A percentile compares a stretch with the other conserved stretches of the same genome.
Evolutionary conservation across 768 basidiomycete species (phyloP).

Genomic region (Scleroderma citrinum): DNA sequence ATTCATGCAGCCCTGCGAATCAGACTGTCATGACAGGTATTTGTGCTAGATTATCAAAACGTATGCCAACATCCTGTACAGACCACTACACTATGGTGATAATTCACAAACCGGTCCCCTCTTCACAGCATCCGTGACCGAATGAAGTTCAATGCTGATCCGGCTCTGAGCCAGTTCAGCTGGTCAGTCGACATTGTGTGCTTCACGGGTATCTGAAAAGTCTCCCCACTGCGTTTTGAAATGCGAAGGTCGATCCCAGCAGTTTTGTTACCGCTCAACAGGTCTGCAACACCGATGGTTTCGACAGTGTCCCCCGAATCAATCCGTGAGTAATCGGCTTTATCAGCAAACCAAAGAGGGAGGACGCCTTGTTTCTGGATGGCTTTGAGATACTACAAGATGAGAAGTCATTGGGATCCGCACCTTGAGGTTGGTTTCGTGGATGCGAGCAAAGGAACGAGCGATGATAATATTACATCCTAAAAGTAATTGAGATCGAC

Average conservation of each 20-base stretch:
- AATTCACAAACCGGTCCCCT: neutral
- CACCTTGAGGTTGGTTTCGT: slow-evolving; percentile 95
- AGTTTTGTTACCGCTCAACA: slow-evolving; percentile 43
- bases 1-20: no score
- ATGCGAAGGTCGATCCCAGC: slow-evolving; percentile 53
- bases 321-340: slow-evolving; percentile 79
- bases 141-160: slow-evolving; percentile 88
- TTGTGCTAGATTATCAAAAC: neutral
- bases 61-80: no score
- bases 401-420: slow-evolving; percentile 6
- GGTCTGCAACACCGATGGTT: slow-evolving; percentile 73
- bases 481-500: slow-evolving; percentile 20
- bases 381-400: slow-evolving; percentile 3
- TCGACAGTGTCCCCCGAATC: slow-evolving; percentile 76
- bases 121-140: slow-evolving; percentile 44
- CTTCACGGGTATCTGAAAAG: slow-evolving; percentile 63
- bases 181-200: slow-evolving; percentile 93
- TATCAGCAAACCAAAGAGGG: slow-evolving; percentile 90
- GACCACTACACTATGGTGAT: neutral
- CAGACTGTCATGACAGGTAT: neutral
- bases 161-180: slow-evolving; percentile 82
- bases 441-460: slow-evolving; percentile 94
- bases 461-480: slow-evolving; percentile 87
- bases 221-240: slow-evolving; percentile 55
- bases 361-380: slow-evolving; percentile 93